Evolutionary conservation across 257 asterid species (phyloP), one percentile per base, ranked within the genome.

Genomic region (Solanum arcanum): DNA sequence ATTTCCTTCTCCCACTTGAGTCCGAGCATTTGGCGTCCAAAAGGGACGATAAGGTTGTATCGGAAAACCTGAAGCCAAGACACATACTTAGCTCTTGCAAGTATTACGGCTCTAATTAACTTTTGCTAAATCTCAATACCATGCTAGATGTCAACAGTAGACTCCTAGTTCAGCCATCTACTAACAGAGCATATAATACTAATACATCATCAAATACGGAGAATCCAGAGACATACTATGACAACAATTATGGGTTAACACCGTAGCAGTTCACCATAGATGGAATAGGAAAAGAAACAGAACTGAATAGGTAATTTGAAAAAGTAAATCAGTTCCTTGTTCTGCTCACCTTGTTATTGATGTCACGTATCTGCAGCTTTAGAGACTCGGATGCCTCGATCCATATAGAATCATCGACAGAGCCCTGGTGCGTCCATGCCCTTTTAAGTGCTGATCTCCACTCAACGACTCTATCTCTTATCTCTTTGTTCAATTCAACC

Each of bases 401-500:
- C 98, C 98, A 94, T 86, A 92, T 90, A 83, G 92, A 88, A 75
- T 93, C 92, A 88, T 91, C 90, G 35, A 39, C 81, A 66, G 88
- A 86, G 33, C 85, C 89, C 73, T 86, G 91, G 49, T 52, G 74
- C 68, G 66, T n/a, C 94, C 94, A 93, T 49, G 98, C 96, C 89
- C 91, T 95, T 90, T 88, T 86, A 39, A 96, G 95, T 44, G 94
- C 86, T 75, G 29, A 29, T 87, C 98, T 93, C 98, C 98, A 96
- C 86, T 87, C 89, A 2, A 89, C 70, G 88, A 94, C 90, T 49
- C 88, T 90, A 87, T 47, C 89, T 77, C 98, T 90, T 86, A 95
- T 93, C 89, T 94, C 97, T 87, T 95, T 96, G 92, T 96, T 95
- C n/a, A 94, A 93, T 87, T 96, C 99, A 39, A 96, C 94, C 98